A percentile compares a stretch with the other conserved stretches of the same genome.
Evolutionary conservation across 2,329 filamentous ascomycete species (phyloP).

Genomic region (Calonectria pteridis): DNA sequence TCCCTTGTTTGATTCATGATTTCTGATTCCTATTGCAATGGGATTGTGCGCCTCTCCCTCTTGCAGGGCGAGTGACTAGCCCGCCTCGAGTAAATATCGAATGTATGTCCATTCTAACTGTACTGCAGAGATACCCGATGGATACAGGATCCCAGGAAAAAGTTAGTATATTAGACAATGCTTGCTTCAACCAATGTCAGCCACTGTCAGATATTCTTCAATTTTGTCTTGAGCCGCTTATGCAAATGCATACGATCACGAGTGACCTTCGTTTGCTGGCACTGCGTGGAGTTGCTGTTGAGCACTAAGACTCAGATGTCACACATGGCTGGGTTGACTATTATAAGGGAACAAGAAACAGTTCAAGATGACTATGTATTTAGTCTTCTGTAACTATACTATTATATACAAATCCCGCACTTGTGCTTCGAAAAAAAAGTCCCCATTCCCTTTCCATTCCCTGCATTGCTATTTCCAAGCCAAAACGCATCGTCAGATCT

Average conservation of each 20-base stretch:
- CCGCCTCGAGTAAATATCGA: not conserved
- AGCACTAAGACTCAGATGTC: not conserved
- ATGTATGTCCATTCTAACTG: not conserved
- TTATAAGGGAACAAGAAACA: not conserved
- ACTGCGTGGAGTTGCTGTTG: not conserved
- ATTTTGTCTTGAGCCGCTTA: not conserved
- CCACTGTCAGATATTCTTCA: not conserved
- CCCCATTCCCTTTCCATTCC: not conserved
- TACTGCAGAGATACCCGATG: not conserved
- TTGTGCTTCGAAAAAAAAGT: not conserved
- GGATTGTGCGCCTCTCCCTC: not conserved
- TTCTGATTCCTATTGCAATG: not conserved
- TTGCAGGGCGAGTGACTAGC: not conserved
- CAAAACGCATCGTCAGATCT: conserved; percentile 15
- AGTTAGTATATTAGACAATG: no score
- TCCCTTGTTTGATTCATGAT: no score
- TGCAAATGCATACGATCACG: not conserved
- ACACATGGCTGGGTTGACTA: not conserved
- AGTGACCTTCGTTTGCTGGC: not conserved
- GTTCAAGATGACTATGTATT: not conserved
- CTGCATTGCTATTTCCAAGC: conserved; percentile 6
- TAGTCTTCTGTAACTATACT: not conserved
- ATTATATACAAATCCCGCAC: conserved; percentile 24
- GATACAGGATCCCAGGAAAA: not conserved
- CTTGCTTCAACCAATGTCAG: not conserved